These are phyloP conservation scores for Exophiala spinifera DNA, from an alignment of 2,329 filamentous ascomycete genomes.

Conservation along the genomic window DNA sequence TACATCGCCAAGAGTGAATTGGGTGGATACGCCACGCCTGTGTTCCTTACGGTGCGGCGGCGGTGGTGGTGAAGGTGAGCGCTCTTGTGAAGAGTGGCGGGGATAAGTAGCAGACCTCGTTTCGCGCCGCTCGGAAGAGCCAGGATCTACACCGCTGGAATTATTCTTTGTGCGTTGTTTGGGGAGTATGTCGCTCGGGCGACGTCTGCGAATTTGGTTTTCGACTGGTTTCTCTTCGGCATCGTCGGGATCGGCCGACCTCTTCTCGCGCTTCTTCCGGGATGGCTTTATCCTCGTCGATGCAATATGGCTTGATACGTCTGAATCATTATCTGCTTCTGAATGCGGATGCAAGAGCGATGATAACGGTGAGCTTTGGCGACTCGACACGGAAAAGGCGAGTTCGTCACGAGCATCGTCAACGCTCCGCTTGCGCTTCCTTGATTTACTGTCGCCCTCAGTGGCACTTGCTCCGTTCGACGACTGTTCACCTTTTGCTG, in stretches of 20 bases:
- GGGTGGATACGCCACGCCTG: slow-evolving; percentile 30
- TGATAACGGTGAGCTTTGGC: slow-evolving; percentile 29
- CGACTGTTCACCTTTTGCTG: slow-evolving; percentile 11
- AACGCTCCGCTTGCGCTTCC: slow-evolving; percentile 29
- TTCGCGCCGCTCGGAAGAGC: slow-evolving; percentile 29
- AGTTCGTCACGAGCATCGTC: slow-evolving; percentile 16
- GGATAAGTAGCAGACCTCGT: slow-evolving; percentile 33
- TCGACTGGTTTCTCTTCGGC: slow-evolving; percentile 11
- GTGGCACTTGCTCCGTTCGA: slow-evolving; percentile 16
- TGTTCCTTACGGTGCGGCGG: slow-evolving; percentile 25
- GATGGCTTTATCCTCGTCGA: slow-evolving; percentile 3
- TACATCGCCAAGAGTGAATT: slow-evolving; percentile 26
- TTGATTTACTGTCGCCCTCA: slow-evolving; percentile 21
- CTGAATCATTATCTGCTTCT: slow-evolving; percentile 25
- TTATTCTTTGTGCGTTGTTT: slow-evolving; percentile 26
- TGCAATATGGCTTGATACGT: slow-evolving; percentile 21
- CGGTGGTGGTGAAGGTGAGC: slow-evolving; percentile 32
- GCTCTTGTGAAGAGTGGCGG: slow-evolving; percentile 27
- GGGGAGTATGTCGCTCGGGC: slow-evolving; percentile 26
- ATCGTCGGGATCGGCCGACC: slow-evolving; percentile 16
- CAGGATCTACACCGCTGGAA: slow-evolving; percentile 17
- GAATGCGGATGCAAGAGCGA: slow-evolving; percentile 25
- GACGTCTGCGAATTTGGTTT: slow-evolving; percentile 22
- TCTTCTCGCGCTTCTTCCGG: slow-evolving; percentile 2
- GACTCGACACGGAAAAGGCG: slow-evolving; percentile 24